phyloP scores from a whole-genome alignment of 371 early-diverging fungal genomes.

The Mortierella sp. region DNA sequence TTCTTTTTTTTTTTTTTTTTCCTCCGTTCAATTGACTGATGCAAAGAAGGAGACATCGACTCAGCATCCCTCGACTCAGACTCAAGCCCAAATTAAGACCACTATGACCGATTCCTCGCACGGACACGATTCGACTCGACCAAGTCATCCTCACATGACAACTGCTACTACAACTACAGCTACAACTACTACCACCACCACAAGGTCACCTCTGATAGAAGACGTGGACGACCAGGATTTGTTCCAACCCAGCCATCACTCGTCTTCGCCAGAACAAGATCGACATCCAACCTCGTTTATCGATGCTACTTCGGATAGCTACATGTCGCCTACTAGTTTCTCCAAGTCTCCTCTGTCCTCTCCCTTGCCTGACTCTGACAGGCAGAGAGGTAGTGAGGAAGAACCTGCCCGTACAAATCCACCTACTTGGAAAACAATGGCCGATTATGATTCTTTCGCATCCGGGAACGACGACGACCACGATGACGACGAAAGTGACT shows the following conservation, averaged over 20 bases:
- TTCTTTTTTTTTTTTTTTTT: not conserved
- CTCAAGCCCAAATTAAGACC: not conserved
- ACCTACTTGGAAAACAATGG: not conserved
- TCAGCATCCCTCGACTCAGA: not conserved
- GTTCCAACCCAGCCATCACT: conserved; percentile 2
- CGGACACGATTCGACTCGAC: not conserved
- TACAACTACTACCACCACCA: no score
- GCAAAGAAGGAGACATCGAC: not conserved
- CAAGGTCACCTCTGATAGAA: no score
- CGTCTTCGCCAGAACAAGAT: not conserved
- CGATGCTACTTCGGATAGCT: conserved; percentile 32
- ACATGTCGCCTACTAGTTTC: conserved; percentile 28
- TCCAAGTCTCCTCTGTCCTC: conserved; percentile 23
- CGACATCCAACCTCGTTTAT: conserved; percentile 31
- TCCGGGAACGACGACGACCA: conserved; percentile 14
- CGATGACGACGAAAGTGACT: conserved; percentile 9
- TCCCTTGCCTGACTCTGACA: not conserved
- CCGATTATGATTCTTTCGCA: conserved; percentile 29
- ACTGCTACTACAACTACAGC: no score
- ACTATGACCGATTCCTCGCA: conserved; percentile 27
- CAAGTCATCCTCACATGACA: no score
- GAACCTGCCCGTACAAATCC: not conserved
- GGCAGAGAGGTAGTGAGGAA: not conserved
- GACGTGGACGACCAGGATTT: no score
- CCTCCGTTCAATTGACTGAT: not conserved